Evolutionary conservation across 306 rosid species (phyloP).

Genomic region (Prinsepia uniflora): DNA sequence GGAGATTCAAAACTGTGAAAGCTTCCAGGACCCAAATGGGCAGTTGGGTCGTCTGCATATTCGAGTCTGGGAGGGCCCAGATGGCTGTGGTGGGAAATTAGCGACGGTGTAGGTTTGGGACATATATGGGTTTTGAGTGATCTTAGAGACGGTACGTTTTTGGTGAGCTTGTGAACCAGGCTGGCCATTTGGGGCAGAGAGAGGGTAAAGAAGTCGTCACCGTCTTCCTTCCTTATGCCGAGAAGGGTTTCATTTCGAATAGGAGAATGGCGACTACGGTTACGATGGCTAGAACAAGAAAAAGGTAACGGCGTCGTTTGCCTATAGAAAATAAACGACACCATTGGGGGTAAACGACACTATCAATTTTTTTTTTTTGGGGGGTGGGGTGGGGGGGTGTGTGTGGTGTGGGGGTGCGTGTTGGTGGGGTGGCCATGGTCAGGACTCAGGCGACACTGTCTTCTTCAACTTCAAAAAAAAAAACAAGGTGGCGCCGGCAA

Average conservation of each 20-base stretch:
- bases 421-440: too few relatives aligned
- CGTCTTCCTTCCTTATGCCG: neutral
- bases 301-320: neutral
- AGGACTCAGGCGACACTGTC: neutral
- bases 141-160: conserved; percentile 18
- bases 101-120: conserved; percentile 6
- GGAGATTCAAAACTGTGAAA: conserved; percentile 14
- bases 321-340: neutral
- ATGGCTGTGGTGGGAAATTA: conserved; percentile 9
- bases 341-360: too few relatives aligned
- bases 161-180: conserved; percentile 28
- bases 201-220: neutral
- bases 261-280: neutral
- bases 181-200: conserved; percentile 30
- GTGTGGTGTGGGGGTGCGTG: too few relatives aligned
- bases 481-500: neutral
- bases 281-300: neutral
- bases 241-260: neutral
- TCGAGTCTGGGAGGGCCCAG: conserved; percentile 7
- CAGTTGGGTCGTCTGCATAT: neutral
- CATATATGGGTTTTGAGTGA: conserved; percentile 12
- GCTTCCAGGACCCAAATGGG: conserved; percentile 1
- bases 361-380: too few relatives aligned
- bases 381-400: too few relatives aligned
- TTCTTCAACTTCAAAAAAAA: neutral